Percentiles rank a stretch among this genome's conserved stretches.
Conservation (phyloP, 805 yeast genomes). For the Nakazawaea ernobii region DNA sequence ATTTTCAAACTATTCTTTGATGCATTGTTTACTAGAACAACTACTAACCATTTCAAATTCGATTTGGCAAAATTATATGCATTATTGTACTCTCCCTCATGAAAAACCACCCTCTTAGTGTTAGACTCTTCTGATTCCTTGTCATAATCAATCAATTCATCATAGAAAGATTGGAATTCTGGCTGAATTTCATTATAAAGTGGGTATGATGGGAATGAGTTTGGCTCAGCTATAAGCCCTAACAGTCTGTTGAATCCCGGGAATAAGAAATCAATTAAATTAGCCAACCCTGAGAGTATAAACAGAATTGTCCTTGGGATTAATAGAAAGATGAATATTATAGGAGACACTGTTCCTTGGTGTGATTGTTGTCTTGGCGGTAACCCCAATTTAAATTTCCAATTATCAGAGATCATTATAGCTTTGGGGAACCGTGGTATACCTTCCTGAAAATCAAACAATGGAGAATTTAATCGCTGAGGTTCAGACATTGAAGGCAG, state of each 20-base stretch:
- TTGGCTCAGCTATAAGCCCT: constrained; percentile 23
- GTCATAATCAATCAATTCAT: constrained; percentile 11
- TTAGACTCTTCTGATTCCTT: constrained; percentile 5
- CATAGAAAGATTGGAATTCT: constrained; percentile 12
- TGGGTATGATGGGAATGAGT: constrained; percentile 26
- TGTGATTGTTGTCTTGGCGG: not conserved
- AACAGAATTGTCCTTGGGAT: constrained; percentile 48
- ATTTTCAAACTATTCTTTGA: constrained; percentile 37
- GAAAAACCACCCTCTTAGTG: constrained; percentile 19
- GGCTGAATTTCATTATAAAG: constrained; percentile 15
- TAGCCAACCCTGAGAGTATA: constrained; percentile 33
- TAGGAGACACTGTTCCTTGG: constrained; percentile 20
- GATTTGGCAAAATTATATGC: constrained; percentile 32
- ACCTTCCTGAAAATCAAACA: constrained; percentile 18
- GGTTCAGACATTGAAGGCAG: constrained; percentile 10
- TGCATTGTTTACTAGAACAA: constrained; percentile 44
- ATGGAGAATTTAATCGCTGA: constrained; percentile 14
- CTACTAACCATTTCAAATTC: constrained; percentile 45
- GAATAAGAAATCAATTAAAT: constrained; percentile 26
- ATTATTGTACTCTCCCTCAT: constrained; percentile 33
- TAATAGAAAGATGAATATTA: constrained; percentile 46
- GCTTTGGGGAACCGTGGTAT: constrained; percentile 31
- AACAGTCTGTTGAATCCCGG: constrained; percentile 25
- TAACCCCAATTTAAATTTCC: constrained; percentile 29
- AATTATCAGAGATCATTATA: constrained; percentile 26